Evolutionary conservation across 805 yeast species (phyloP), one percentile per base, ranked within the genome.

Genomic region (Cyberlindnera maclurae): DNA sequence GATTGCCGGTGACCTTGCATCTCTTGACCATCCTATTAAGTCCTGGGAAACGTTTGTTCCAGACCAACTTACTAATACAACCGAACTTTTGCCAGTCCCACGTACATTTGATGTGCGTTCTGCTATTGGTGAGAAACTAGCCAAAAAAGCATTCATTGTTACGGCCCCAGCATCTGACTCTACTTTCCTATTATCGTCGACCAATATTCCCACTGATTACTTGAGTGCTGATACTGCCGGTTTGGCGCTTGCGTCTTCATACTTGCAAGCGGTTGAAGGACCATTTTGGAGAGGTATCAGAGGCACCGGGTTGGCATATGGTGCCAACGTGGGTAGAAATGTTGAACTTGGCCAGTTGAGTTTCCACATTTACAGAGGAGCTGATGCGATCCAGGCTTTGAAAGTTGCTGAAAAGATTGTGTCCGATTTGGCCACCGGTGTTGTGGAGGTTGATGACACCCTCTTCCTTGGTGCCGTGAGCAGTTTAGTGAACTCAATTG

Each of bases 221-320:
- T 50, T 58, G 12, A 69, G 77, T 34, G 64, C 67, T 15, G 96
- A 89, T 49, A 66, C 79, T 24, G 78, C 82, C 37, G 81, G 79
- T 18, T 68, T 90, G 30, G 71, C 81, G 0, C 69, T 89, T 20
- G 85, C 88, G 6, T 71, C 82, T 6, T 88, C 83, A 39, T 82
- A 79, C 51, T 65, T 93, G 40, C 83, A 81, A 47, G 82, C 87
- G 28, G 87, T 86, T 15, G 98, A 93, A 59, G 98, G 98, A 3
- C 98, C 97, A 27, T 81, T 90, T 46, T 90, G 97, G 97, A 75
- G 86, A 52, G 96, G 94, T 40, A 84, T 93, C 26, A 75, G 98
- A 62, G 98, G 98, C 30, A 73, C 88, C 1, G 98, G 98, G 3
- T 65, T 85, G 31, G 97, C 97, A 0, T 93, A 93, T 58, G 97